Conservation (phyloP, 441 rosid genomes). For the Euphorbia schlechtendalii region DNA sequence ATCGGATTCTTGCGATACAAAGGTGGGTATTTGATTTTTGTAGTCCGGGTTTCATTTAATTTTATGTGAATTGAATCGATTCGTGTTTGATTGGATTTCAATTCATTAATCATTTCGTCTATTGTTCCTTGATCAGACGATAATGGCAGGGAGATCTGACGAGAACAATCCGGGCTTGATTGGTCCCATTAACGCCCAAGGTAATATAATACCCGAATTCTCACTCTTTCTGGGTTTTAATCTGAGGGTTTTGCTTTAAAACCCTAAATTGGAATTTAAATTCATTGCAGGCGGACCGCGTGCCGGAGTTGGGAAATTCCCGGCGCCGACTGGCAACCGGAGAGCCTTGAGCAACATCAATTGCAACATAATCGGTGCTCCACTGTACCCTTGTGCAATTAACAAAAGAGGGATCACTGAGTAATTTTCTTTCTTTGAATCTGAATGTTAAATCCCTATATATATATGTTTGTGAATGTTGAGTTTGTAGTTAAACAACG, state of each 20-base stretch:
- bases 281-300: slow-evolving; percentile 36
- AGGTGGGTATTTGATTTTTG: slow-evolving; percentile 23
- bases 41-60: slow-evolving; percentile 21
- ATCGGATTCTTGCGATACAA: slow-evolving; percentile 17
- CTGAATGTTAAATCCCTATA: not conserved
- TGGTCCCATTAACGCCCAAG: slow-evolving; percentile 43
- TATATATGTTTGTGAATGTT: not conserved
- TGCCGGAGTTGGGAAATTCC: slow-evolving; percentile 50
- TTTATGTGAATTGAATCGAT: not conserved
- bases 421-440: slow-evolving; percentile 32
- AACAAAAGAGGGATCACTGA: slow-evolving; percentile 60
- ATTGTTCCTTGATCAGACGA: slow-evolving; percentile 22
- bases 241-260: slow-evolving; percentile 6
- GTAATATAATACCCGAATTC: not conserved
- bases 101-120: slow-evolving; percentile 15
- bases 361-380: slow-evolving; percentile 53
- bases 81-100: slow-evolving; percentile 10
- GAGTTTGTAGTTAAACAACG: not conserved
- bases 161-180: slow-evolving; percentile 66
- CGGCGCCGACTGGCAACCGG: slow-evolving; percentile 31
- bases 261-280: not conserved
- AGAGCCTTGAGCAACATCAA: slow-evolving; percentile 63
- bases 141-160: slow-evolving; percentile 59
- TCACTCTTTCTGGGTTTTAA: slow-evolving; percentile 1
- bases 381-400: slow-evolving; percentile 51